These are phyloP conservation scores for Talaromyces stipitatus DNA, from an alignment of 495 filamentous ascomycete species.

Conservation along the genomic window DNA sequence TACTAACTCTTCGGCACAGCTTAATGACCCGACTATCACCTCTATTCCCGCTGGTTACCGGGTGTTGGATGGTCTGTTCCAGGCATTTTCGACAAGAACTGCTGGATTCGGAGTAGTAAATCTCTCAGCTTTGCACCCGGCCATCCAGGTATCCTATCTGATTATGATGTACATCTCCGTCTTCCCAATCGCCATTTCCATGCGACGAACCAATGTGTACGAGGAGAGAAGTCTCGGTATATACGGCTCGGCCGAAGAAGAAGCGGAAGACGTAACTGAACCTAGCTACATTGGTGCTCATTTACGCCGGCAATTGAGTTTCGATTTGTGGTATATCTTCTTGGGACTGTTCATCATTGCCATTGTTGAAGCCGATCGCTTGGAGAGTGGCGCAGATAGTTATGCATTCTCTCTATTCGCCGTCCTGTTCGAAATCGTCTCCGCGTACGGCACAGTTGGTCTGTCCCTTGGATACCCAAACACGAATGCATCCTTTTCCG, in stretches of 20 bases:
- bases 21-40: conserved; percentile 60
- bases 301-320: conserved; percentile 81
- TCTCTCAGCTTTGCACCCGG: conserved; percentile 72
- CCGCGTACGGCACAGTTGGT: conserved; percentile 92
- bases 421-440: conserved; percentile 84
- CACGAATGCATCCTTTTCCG: conserved; percentile 70
- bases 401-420: conserved; percentile 69
- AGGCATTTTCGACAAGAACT: conserved; percentile 78
- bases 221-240: conserved; percentile 90
- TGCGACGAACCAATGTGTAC: conserved; percentile 92
- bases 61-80: conserved; percentile 77
- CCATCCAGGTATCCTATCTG: conserved; percentile 87
- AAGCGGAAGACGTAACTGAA: conserved; percentile 46
- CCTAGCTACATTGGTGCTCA: conserved; percentile 81
- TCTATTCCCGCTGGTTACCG: conserved; percentile 56
- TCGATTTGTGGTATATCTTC: conserved; percentile 93
- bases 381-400: conserved; percentile 46
- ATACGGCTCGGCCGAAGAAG: conserved; percentile 45
- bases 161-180: conserved; percentile 99
- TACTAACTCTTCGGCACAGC: conserved; percentile 27
- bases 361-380: conserved; percentile 65
- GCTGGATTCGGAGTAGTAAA: conserved; percentile 80
- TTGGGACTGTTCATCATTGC: conserved; percentile 80
- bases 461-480: conserved; percentile 73
- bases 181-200: conserved; percentile 88